Percentiles rank a stretch among this genome's conserved stretches.
phyloP scores from a whole-genome alignment of 345 rosid genomes.

The Microthlaspi erraticum region DNA sequence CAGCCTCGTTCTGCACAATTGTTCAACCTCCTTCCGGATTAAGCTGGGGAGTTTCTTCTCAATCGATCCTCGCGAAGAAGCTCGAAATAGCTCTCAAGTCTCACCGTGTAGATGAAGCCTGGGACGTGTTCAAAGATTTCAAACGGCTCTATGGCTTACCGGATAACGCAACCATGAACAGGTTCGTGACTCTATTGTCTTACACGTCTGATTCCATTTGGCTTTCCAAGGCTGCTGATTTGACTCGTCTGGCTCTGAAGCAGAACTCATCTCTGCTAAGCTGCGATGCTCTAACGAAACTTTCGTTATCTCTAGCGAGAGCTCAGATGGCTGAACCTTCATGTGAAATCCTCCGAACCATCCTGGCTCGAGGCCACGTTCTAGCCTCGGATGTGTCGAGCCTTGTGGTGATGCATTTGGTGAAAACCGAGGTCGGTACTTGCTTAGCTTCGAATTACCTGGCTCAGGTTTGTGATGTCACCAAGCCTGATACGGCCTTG shows the following conservation, averaged over 20 bases:
- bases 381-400: slow-evolving; percentile 46
- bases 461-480: slow-evolving; percentile 64
- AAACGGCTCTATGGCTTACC: slow-evolving; percentile 69
- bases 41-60: slow-evolving; percentile 60
- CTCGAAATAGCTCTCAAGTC: slow-evolving; percentile 61
- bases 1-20: slow-evolving; percentile 15
- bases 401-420: slow-evolving; percentile 71
- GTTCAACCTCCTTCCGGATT: slow-evolving; percentile 44
- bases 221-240: slow-evolving; percentile 60
- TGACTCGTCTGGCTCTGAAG: slow-evolving; percentile 51
- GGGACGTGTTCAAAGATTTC: slow-evolving; percentile 66
- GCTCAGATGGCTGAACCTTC: slow-evolving; percentile 66
- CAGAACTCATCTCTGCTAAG: slow-evolving; percentile 52
- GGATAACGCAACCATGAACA: slow-evolving; percentile 41
- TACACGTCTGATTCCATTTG: slow-evolving; percentile 66
- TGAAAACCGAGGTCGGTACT: slow-evolving; percentile 71
- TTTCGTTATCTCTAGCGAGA: slow-evolving; percentile 71
- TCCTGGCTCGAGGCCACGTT: slow-evolving; percentile 57
- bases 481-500: slow-evolving; percentile 65
- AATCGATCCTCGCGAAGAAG: slow-evolving; percentile 56
- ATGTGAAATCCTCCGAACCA: slow-evolving; percentile 57
- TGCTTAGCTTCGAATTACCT: slow-evolving; percentile 70
- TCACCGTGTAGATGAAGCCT: slow-evolving; percentile 62
- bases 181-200: slow-evolving; percentile 60
- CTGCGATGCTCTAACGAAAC: slow-evolving; percentile 53